Evolutionary conservation across 345 rosid genomes (phyloP), one percentile per base, ranked within the genome.

Genomic region (Salix suchowensis): DNA sequence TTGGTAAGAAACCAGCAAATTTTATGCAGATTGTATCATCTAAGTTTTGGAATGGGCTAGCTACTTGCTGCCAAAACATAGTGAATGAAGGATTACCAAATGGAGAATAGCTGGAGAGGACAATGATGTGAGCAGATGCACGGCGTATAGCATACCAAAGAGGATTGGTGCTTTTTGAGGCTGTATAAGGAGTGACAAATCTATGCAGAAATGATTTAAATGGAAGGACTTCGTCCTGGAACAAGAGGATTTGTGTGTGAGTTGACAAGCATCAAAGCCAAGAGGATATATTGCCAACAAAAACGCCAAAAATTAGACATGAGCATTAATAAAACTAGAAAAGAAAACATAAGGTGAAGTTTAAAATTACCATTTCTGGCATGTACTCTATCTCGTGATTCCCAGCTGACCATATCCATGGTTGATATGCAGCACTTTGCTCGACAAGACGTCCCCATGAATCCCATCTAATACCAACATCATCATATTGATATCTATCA

Each of bases 331-430:
- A 8, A 15, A 72, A 72, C 23, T 5, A 52, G 16, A 55, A 11
- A 65, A 52, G 42, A 23, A 44, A 68, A 36, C 54, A 48, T 8
- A 15, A 55, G 50, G 26, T 34, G 30, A 26, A 58, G 28, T 9
- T 34, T 34, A 4, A 39, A 8, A 15, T 46, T 50, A 83, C 85
- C 83, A 79, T 42, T 32, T 80, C 75, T 2, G 82, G 87, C 70
- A 73, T 77, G 65, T 73, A 85, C 39, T 85, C 90, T 61, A 87
- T 78, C 76, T 87, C 90, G 30, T 87, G 90, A 76, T 85, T 85
- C 54, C 88, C 90, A 9, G 85, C 78, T 18, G 72, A 76, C 83
- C 82, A 85, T 34, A 85, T 80, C 88, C 87, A 87, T 58, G 88
- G 87, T 72, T 85, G 90, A 80, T 87, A 85, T 21, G 90, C 90